Evolutionary conservation across 108 stramenopile species (phyloP).

Genomic region (Skeletonema marinoi): DNA sequence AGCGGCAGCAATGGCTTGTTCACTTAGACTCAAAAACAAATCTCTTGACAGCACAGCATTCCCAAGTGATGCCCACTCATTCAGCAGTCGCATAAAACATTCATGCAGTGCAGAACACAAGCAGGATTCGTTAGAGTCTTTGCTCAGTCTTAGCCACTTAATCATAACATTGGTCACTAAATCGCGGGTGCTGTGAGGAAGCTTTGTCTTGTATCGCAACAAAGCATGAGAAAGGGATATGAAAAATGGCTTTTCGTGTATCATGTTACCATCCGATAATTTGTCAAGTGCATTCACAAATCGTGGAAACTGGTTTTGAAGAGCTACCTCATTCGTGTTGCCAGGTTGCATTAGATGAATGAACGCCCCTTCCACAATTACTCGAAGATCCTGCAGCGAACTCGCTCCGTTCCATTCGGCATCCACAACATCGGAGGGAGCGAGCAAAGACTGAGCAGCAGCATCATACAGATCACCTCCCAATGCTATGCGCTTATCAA

Average conservation of each 20-base stretch:
- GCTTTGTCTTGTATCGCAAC: conserved; percentile 72
- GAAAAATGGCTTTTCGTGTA: conserved; percentile 72
- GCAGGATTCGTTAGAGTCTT: conserved; percentile 5
- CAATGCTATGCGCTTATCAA: conserved; percentile 62
- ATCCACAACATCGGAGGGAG: conserved; percentile 18
- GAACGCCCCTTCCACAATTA: conserved; percentile 69
- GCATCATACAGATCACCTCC: conserved; percentile 76
- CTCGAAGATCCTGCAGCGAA: conserved; percentile 56
- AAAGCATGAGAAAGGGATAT: conserved; percentile 68
- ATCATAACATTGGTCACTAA: conserved; percentile 66
- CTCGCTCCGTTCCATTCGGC: conserved; percentile 44
- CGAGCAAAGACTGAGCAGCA: conserved; percentile 32
- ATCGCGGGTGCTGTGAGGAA: conserved; percentile 71
- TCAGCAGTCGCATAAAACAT: conserved; percentile 63
- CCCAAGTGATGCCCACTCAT: conserved; percentile 78
- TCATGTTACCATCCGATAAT: conserved; percentile 55
- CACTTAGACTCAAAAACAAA: conserved; percentile 51
- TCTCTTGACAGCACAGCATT: conserved; percentile 80
- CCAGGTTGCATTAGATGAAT: conserved; percentile 76
- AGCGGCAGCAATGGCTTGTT: conserved; percentile 57
- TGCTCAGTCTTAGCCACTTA: conserved; percentile 56
- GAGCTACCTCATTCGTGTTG: conserved; percentile 67
- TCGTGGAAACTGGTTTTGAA: conserved; percentile 68
- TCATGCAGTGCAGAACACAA: conserved; percentile 60
- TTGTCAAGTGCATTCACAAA: conserved; percentile 62